Evolutionary conservation across 169 alveolate genomes (phyloP).

Genomic region (Cryptosporidium parvum): DNA sequence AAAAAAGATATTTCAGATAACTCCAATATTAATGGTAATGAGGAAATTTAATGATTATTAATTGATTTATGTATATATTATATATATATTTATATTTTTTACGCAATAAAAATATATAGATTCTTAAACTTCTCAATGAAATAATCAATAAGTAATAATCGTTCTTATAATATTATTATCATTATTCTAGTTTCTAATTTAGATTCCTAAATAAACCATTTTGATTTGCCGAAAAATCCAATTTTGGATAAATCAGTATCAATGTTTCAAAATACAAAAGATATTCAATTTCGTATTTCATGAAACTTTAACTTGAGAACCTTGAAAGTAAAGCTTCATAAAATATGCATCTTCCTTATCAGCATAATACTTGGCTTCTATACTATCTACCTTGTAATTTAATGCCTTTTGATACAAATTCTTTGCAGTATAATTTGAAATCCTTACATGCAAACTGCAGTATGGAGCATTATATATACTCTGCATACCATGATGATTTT

Average conservation of each 20-base stretch:
- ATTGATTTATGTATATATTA: neutral
- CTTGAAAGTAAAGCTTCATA: slow-evolving; percentile 80
- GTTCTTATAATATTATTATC: too few relatives aligned
- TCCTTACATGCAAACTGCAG: slow-evolving; percentile 88
- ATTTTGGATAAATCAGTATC: neutral
- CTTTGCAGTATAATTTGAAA: slow-evolving; percentile 88
- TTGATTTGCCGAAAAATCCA: neutral
- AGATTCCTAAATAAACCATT: neutral
- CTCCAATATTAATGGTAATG: neutral
- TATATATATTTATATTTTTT: neutral
- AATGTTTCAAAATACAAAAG: neutral
- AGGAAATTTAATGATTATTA: neutral
- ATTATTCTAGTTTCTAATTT: neutral
- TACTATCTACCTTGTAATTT: slow-evolving; percentile 82
- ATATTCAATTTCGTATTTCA: neutral
- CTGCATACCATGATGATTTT: slow-evolving; percentile 82
- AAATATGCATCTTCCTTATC: slow-evolving; percentile 91
- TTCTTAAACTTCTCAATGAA: neutral
- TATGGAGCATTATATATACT: slow-evolving; percentile 83
- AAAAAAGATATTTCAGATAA: neutral
- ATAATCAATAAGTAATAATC: neutral
- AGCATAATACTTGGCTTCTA: slow-evolving; percentile 89
- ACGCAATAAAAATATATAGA: too few relatives aligned
- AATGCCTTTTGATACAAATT: slow-evolving; percentile 85
- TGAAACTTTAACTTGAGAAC: neutral